Conservation (phyloP, 1,284 basidiomycete genomes). For the Ustanciosporium gigantosporum region DNA sequence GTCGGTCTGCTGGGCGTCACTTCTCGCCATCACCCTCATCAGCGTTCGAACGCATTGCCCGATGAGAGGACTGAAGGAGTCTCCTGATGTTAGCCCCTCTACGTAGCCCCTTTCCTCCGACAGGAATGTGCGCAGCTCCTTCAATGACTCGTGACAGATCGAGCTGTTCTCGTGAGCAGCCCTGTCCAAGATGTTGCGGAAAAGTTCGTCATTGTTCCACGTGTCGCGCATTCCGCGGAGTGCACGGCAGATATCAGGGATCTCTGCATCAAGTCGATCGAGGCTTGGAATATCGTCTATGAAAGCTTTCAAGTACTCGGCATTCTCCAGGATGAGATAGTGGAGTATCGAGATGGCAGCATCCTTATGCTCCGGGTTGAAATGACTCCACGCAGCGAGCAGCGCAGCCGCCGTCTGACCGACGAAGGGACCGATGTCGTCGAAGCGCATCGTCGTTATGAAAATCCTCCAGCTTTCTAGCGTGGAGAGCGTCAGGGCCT, state of each 20-base stretch:
- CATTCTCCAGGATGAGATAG: slow-evolving; percentile 73
- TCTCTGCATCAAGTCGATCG: slow-evolving; percentile 47
- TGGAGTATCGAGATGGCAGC: slow-evolving; percentile 71
- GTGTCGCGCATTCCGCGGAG: slow-evolving; percentile 55
- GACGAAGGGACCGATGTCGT: slow-evolving; percentile 80
- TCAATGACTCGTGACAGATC: slow-evolving; percentile 75
- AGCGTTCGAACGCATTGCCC: slow-evolving; percentile 74
- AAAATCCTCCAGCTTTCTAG: slow-evolving; percentile 82
- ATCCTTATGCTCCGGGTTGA: slow-evolving; percentile 67
- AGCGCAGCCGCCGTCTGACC: slow-evolving; percentile 87
- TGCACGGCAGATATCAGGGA: slow-evolving; percentile 54
- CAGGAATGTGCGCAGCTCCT: slow-evolving; percentile 70
- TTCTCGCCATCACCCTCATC: slow-evolving; percentile 73
- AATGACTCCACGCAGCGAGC: slow-evolving; percentile 74
- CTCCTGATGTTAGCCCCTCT: slow-evolving; percentile 59
- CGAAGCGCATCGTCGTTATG: slow-evolving; percentile 71
- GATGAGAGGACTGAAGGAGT: slow-evolving; percentile 77
- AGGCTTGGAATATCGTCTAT: slow-evolving; percentile 70
- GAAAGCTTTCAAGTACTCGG: slow-evolving; percentile 64
- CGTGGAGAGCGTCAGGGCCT: slow-evolving; percentile 76
- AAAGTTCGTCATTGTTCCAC: slow-evolving; percentile 64
- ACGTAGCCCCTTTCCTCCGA: slow-evolving; percentile 37
- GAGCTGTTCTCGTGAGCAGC: slow-evolving; percentile 79
- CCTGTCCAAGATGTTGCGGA: slow-evolving; percentile 76
- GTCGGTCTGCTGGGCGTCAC: slow-evolving; percentile 67